These are phyloP conservation scores for Kurtzmaniella quercitrusa DNA, from an alignment of 1,139 yeast species.

Conservation along the genomic window DNA sequence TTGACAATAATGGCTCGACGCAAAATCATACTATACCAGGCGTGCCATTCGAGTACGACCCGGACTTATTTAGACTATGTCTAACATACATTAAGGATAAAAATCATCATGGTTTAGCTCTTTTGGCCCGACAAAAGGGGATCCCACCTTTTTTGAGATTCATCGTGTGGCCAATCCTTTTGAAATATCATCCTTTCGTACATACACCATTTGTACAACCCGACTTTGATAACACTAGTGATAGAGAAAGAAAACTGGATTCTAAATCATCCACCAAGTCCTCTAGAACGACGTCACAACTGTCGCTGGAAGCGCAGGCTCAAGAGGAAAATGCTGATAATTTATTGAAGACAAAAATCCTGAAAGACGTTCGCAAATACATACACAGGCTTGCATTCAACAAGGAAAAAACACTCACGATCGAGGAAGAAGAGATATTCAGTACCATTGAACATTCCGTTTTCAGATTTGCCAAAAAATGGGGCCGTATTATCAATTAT, in stretches of 20 bases:
- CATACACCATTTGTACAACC: slow-evolving; percentile 67
- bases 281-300: background rate
- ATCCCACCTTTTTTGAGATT: slow-evolving; percentile 79
- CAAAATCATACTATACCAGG: background rate
- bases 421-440: slow-evolving; percentile 51
- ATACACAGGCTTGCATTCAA: slow-evolving; percentile 35
- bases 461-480: slow-evolving; percentile 60
- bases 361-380: slow-evolving; percentile 51
- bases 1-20: background rate
- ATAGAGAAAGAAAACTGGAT: slow-evolving; percentile 8
- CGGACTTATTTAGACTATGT: slow-evolving; percentile 35
- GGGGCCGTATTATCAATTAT: slow-evolving; percentile 77
- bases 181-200: slow-evolving; percentile 84
- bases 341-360: slow-evolving; percentile 32
- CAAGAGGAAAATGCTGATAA: slow-evolving; percentile 16
- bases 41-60: slow-evolving; percentile 35
- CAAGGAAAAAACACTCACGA: slow-evolving; percentile 16
- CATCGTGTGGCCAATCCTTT: slow-evolving; percentile 78
- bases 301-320: slow-evolving; percentile 5
- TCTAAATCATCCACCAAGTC: background rate
- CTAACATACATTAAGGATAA: slow-evolving; percentile 42
- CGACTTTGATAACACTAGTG: slow-evolving; percentile 26
- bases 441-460: slow-evolving; percentile 60
- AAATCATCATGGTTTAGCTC: slow-evolving; percentile 68
- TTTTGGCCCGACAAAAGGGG: slow-evolving; percentile 79